Base-by-base conservation (phyloP, 768 basidiomycete species). In the Suillus hirtellus region DNA sequence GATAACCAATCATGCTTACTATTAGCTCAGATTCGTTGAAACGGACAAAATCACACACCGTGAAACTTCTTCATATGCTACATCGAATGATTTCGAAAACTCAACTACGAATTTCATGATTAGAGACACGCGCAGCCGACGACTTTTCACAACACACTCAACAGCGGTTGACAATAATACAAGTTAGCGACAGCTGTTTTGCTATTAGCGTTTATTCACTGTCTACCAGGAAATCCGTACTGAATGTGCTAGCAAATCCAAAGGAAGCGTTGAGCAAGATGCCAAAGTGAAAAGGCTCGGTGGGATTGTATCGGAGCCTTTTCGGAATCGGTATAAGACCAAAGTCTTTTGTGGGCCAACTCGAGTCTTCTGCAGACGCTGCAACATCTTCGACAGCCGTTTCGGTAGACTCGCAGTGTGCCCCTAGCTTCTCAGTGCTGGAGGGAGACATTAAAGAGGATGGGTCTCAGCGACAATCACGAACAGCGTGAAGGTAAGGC, bases 121-220 rank as follows among this genome's bases (percentile, higher is more conserved):
- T 52, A 50, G 11, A 12, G 53, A 44, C 27, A 15, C 12, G 4
- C 12, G 14, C 10, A 11, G 34, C 21, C 19, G n/a, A 9, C 21
- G 47, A 53, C 7, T 56, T 19, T 60, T 12, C 27, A 2, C 0
- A 17, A 77, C 82, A 66, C 71, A 86, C 92, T 90, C 15, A 93
- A 76, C 67, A 95, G 71, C 0, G 92, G 92, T 76, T 92, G 90
- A 65, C 88, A 90, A 67, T 93, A 95, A 70, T 93, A 94, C 54
- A 94, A 71, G 69, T 94, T 94, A n/a, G 86, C 83, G 15, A 86
- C 86, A 49, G 77, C 88, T 89, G 37, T 61, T 61, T 66, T 40
- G 35, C 6, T 3, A 58, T 58, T 19, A 58, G 40, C 17, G 19
- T 58, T 17, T 6, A 19, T 27, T 31, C 27, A 21, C 24, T 6